Evolutionary conservation across 768 basidiomycete species (phyloP).

Genomic region (Pleurotus giganteus): DNA sequence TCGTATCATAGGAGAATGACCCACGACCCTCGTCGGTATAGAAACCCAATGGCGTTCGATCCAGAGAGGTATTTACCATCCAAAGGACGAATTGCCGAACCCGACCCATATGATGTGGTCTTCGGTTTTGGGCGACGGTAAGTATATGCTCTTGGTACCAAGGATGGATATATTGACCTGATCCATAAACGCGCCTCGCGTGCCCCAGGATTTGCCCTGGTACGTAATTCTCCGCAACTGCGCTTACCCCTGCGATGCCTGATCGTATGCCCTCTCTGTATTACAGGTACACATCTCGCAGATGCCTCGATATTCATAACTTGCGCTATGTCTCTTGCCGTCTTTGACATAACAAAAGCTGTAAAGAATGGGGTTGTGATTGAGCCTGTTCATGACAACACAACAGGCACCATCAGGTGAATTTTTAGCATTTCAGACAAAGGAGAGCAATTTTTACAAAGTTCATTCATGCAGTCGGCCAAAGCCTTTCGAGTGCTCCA

Average conservation of each 20-base stretch:
- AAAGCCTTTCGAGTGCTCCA: slow-evolving; percentile 56
- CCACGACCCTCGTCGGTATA: slow-evolving; percentile 53
- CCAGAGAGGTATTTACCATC: slow-evolving; percentile 59
- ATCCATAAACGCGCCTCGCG: background rate
- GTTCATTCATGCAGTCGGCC: slow-evolving; percentile 44
- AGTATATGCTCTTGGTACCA: slow-evolving; percentile 16
- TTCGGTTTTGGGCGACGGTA: slow-evolving; percentile 74
- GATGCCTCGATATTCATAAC: slow-evolving; percentile 53
- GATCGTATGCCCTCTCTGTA: slow-evolving; percentile 2
- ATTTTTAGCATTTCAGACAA: slow-evolving; percentile 3
- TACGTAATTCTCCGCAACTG: slow-evolving; percentile 16
- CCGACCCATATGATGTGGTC: slow-evolving; percentile 57
- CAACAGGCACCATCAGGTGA: slow-evolving; percentile 65
- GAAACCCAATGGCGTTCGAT: slow-evolving; percentile 52
- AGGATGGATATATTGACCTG: background rate
- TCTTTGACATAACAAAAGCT: slow-evolving; percentile 47
- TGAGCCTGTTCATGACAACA: slow-evolving; percentile 54
- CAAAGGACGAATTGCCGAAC: slow-evolving; percentile 40
- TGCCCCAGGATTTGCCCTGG: slow-evolving; percentile 45
- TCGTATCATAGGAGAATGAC: slow-evolving; percentile 40
- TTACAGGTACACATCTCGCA: slow-evolving; percentile 48
- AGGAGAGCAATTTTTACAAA: slow-evolving; percentile 7
- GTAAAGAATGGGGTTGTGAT: slow-evolving; percentile 43
- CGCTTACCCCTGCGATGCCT: too few species aligned
- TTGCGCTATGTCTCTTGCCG: slow-evolving; percentile 50